These are phyloP conservation scores for Aureobasidium subglaciale DNA, from an alignment of 2,329 filamentous ascomycete species.

Conservation along the genomic window DNA sequence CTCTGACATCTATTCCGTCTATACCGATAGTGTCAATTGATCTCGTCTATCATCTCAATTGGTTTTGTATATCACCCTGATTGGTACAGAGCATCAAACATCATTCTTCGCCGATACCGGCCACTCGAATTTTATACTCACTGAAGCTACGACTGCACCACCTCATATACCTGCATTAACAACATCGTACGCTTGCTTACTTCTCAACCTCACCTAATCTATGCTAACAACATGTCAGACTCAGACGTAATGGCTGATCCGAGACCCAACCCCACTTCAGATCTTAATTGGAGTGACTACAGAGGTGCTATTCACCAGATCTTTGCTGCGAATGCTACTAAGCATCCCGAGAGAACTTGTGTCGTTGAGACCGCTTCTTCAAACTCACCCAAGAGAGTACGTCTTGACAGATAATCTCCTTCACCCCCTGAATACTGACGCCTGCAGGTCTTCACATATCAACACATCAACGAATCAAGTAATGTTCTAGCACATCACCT, in stretches of 20 bases:
- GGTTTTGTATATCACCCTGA: neutral
- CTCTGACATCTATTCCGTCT: neutral
- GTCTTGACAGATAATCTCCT: too few relatives aligned
- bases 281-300: conserved; percentile 62
- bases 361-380: conserved; percentile 57
- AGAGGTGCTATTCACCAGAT: conserved; percentile 62
- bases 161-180: neutral
- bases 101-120: conserved; percentile 7
- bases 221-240: neutral
- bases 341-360: conserved; percentile 61
- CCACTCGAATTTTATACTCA: neutral
- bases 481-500: conserved; percentile 77
- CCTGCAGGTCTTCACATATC: conserved; percentile 61
- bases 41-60: neutral
- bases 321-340: conserved; percentile 59
- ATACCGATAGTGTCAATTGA: neutral
- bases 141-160: neutral
- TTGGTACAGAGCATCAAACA: neutral
- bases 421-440: neutral
- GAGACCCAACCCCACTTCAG: conserved; percentile 56
- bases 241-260: conserved; percentile 25
- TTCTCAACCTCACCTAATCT: neutral
- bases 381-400: conserved; percentile 31
- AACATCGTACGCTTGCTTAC: neutral
- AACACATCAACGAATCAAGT: conserved; percentile 77